A percentile compares a stretch with the other conserved stretches of the same genome.
These are phyloP conservation scores for Metschnikowia peoriensis DNA, from an alignment of 805 yeast species.

Conservation along the genomic window DNA sequence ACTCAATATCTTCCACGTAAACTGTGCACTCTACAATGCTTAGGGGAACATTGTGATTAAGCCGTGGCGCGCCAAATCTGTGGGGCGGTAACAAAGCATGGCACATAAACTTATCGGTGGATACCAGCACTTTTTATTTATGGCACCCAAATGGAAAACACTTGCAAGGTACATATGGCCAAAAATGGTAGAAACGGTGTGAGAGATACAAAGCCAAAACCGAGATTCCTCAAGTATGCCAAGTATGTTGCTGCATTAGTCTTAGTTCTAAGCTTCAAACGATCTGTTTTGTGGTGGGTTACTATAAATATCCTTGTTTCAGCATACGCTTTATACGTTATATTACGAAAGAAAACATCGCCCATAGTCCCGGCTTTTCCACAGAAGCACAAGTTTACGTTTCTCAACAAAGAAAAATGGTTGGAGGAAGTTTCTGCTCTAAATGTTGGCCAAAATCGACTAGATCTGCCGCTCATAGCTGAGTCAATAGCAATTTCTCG, in stretches of 20 bases:
- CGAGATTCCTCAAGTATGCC: neutral
- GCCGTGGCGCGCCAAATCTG: neutral
- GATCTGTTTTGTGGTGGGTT: slow-evolving; percentile 3
- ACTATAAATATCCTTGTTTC: neutral
- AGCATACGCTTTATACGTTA: neutral
- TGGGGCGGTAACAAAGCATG: neutral
- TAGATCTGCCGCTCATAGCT: neutral
- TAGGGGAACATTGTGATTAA: neutral
- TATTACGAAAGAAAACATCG: neutral
- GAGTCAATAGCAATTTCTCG: slow-evolving; percentile 42
- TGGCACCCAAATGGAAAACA: slow-evolving; percentile 9
- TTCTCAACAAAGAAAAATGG: neutral
- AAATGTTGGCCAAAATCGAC: neutral
- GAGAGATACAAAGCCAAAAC: neutral
- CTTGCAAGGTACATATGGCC: slow-evolving; percentile 4
- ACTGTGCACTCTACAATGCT: too few species aligned
- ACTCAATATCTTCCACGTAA: too few species aligned
- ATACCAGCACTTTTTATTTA: neutral
- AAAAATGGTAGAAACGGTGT: neutral
- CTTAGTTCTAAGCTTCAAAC: neutral
- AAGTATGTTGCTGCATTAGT: neutral
- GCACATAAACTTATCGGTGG: neutral
- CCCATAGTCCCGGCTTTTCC: neutral
- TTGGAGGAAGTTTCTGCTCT: neutral
- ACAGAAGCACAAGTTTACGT: slow-evolving; percentile 1